Base-by-base conservation (phyloP, 805 yeast species). In the Ogataea naganishii region DNA sequence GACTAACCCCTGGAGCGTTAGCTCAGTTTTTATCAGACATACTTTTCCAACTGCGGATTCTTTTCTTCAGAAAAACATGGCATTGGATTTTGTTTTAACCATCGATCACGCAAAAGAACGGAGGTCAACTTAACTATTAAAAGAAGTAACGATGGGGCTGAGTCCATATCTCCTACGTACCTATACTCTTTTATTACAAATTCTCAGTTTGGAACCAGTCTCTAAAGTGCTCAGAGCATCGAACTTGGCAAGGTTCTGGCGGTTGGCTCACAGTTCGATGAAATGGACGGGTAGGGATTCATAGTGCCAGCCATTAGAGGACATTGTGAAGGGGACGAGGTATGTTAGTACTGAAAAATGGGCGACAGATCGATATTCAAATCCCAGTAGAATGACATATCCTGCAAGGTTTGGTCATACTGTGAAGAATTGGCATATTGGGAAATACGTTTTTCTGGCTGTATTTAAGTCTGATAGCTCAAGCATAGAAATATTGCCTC, bases 401-500 rank as follows among this genome's bases (percentile, higher is more conserved):
- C 56, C 63, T 5, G 37, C 48, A 0, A 43, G 61, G 26, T 71
- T 68, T 40, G 82, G 82, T 0, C 42, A 56, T 0, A 39, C 53
- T 2, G 36, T 70, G 24, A 49, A 53, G 1, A 39, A 39, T 2
- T 51, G 62, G 36, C 41, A 34, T 1, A 12, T 57, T 0, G 33
- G 44, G 5, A 57, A 46, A 4, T 20, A 43, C 2, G 57, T 64
- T 7, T 57, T 60, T 27, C 45, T 75, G 7, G 59, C 66, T 0
- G 59, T 72, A 4, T 48, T 72, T 1, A 64, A 68, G 30, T 80
- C 82, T 0, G 81, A 81, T 0, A 23, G 45, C 0, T 69, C 75
- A 4, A 36, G 42, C 1, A 28, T 76, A 1, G 58, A 61, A 27
- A 33, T 72, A 6, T 69, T 51, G 35, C 24, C 24, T 1, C 26